These are phyloP conservation scores for Nemania sp. DNA, from an alignment of 2,329 filamentous ascomycete species.

Conservation along the genomic window DNA sequence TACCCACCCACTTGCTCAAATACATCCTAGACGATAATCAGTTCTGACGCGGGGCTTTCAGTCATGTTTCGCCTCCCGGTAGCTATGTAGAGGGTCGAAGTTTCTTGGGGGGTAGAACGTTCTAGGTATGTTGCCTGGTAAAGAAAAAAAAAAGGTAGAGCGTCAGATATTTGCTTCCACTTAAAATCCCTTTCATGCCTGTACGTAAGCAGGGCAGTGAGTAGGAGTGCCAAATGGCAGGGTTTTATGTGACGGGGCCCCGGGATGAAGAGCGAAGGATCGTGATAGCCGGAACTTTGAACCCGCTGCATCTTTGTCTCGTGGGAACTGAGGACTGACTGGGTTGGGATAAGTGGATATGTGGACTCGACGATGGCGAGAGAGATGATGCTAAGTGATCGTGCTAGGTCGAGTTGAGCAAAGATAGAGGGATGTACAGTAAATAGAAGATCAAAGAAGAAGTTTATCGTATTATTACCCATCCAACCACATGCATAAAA, in stretches of 20 bases:
- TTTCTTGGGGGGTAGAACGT: neutral
- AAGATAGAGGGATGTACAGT: no score
- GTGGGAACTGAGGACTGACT: constrained; percentile 1
- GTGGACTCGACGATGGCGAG: neutral
- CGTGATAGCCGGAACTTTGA: constrained; percentile 27
- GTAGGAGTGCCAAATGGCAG: no score
- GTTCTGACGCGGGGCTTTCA: neutral
- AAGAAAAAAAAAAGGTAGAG: no score
- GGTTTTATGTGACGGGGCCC: constrained; percentile 13
- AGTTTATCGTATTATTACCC: no score
- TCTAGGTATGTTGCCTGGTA: no score
- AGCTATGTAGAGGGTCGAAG: neutral
- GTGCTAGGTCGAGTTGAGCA: no score
- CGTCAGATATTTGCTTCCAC: neutral
- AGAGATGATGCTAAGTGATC: neutral
- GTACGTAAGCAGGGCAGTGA: no score
- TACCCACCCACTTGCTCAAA: no score
- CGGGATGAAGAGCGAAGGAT: constrained; percentile 16
- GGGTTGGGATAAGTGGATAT: constrained; percentile 11
- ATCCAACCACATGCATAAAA: no score
- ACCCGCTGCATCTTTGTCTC: constrained; percentile 22
- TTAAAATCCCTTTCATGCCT: neutral
- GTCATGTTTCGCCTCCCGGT: neutral
- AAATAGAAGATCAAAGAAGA: no score
- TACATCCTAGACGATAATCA: neutral